phyloP scores from a whole-genome alignment of 75 land plant species.

The Larix kaempferi region DNA sequence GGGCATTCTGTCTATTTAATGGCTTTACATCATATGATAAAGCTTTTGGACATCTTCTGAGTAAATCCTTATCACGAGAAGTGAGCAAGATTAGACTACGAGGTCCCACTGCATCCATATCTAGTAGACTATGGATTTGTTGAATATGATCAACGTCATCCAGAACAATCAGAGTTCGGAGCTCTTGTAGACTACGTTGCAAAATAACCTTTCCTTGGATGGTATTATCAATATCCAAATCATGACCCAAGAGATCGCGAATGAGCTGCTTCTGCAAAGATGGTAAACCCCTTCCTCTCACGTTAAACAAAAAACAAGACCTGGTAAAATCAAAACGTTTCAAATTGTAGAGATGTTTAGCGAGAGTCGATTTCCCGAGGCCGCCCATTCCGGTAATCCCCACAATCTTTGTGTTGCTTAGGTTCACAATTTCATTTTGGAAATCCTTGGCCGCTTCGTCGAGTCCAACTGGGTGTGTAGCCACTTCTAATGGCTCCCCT shows the following conservation, averaged over 20 bases:
- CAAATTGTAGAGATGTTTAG: background rate
- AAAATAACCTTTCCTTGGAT: background rate
- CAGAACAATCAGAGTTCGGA: too few relatives aligned
- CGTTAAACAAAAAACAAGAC: too few relatives aligned
- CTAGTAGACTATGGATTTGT: background rate
- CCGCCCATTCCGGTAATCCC: slow-evolving; percentile 3
- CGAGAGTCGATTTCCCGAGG: background rate
- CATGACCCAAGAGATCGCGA: background rate
- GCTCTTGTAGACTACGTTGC: background rate
- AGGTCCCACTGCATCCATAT: background rate
- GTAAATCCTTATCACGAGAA: background rate
- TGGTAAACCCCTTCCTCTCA: background rate
- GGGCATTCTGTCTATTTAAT: background rate
- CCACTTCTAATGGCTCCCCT: background rate
- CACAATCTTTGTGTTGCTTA: background rate
- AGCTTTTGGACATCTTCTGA: background rate
- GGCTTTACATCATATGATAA: background rate
- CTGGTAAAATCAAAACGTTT: too few relatives aligned
- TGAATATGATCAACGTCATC: background rate
- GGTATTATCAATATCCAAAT: background rate
- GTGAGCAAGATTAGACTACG: background rate
- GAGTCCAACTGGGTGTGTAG: slow-evolving; percentile 1
- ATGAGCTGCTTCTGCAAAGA: background rate
- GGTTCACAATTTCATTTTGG: background rate
- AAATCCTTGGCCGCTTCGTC: background rate